Conservation (phyloP, 495 filamentous ascomycete genomes). For the Astrothelium macrocarpum region DNA sequence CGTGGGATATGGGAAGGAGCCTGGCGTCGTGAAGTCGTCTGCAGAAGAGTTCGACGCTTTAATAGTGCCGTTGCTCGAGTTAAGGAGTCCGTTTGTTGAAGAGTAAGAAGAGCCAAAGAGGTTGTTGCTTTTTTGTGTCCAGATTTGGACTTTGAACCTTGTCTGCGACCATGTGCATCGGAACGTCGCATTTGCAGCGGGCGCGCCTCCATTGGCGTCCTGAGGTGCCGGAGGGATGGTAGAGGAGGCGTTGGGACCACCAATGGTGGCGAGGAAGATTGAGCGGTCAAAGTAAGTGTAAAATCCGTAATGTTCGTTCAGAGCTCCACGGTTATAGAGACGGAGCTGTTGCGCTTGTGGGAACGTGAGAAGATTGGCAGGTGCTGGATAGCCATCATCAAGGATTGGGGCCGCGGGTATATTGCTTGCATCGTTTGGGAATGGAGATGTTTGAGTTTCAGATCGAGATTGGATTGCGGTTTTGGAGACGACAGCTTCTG, state of each 20-base stretch:
- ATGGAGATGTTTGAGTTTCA: neutral
- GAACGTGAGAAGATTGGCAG: slow-evolving; percentile 58
- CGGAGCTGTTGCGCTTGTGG: slow-evolving; percentile 68
- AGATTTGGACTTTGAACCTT: slow-evolving; percentile 82
- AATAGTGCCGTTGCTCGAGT: slow-evolving; percentile 7
- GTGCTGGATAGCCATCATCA: slow-evolving; percentile 58
- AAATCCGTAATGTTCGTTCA: slow-evolving; percentile 85
- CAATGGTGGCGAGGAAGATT: slow-evolving; percentile 55
- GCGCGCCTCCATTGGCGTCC: slow-evolving; percentile 49
- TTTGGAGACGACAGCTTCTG: slow-evolving; percentile 22
- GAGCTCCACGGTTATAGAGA: slow-evolving; percentile 70
- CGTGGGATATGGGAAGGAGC: slow-evolving; percentile 77
- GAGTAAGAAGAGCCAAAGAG: neutral
- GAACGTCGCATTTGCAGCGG: slow-evolving; percentile 48
- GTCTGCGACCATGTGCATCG: slow-evolving; percentile 76
- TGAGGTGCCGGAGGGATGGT: slow-evolving; percentile 7
- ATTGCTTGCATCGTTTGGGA: slow-evolving; percentile 5
- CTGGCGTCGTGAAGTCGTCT: slow-evolving; percentile 50
- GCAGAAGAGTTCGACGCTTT: slow-evolving; percentile 36
- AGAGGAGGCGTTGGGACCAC: slow-evolving; percentile 30
- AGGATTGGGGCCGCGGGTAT: slow-evolving; percentile 53
- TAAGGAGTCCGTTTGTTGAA: neutral
- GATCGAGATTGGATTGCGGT: neutral
- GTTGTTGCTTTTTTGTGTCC: slow-evolving; percentile 44
- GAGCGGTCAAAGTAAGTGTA: slow-evolving; percentile 86